phyloP scores from a whole-genome alignment of 805 yeast species.

The Wickerhamiella qilinensis region DNA sequence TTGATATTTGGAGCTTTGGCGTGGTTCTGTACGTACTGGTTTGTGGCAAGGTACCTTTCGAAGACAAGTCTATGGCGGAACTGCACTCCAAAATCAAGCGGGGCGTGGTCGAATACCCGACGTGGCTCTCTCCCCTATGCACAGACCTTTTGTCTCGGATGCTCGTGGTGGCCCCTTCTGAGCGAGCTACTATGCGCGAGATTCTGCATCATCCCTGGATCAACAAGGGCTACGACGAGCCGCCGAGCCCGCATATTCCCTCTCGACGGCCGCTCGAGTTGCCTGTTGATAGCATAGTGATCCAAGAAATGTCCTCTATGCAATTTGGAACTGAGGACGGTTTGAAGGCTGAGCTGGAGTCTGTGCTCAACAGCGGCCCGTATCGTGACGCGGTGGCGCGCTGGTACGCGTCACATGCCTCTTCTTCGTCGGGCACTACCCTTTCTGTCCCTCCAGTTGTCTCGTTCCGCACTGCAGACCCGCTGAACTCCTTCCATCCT shows the following conservation, averaged over 20 bases:
- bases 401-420: constrained; percentile 31
- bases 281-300: constrained; percentile 52
- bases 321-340: constrained; percentile 61
- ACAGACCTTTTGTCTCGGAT: constrained; percentile 65
- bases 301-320: constrained; percentile 58
- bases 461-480: constrained; percentile 35
- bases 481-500: constrained; percentile 80
- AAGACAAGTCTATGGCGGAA: constrained; percentile 82
- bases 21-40: constrained; percentile 88
- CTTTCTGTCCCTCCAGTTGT: no score
- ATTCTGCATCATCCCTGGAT: constrained; percentile 90
- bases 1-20: constrained; percentile 97
- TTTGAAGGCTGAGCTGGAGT: constrained; percentile 33
- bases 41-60: constrained; percentile 97
- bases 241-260: constrained; percentile 59
- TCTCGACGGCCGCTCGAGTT: constrained; percentile 54
- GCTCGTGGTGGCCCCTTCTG: constrained; percentile 78
- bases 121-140: constrained; percentile 63
- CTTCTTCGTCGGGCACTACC: constrained; percentile 2
- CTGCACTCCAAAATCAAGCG: constrained; percentile 86
- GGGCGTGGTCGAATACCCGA: constrained; percentile 86
- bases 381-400: constrained; percentile 46
- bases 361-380: constrained; percentile 43
- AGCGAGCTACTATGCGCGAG: constrained; percentile 65
- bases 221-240: constrained; percentile 67